Evolutionary conservation across 1,284 basidiomycete genomes (phyloP), one percentile per base, ranked within the genome.

Genomic region (Fomes fomentarius): DNA sequence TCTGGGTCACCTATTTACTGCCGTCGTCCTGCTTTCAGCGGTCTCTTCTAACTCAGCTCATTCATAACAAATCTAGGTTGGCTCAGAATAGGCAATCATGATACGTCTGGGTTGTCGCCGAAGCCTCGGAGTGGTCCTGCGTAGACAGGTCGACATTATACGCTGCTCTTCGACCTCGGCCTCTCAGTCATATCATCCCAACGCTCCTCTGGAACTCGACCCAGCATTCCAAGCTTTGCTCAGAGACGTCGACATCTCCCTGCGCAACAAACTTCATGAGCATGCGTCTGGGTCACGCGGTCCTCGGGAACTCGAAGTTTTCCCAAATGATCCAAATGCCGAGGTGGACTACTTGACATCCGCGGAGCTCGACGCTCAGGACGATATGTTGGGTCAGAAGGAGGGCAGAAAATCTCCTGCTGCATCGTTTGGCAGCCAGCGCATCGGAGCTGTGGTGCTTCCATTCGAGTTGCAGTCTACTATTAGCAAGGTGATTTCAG

Each of bases 351-450:
- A 66, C 47, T 44, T 66, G 52, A 61, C 62, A 7, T 54, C 61
- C 25, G 69, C 68, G 34, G 70, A 69, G 59, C 54, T 61, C 50
- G 61, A 48, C 22, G 43, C 50, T 22, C 55, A 69, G 19, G 68
- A 66, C 43, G 68, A 69, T 17, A 70, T 71, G 6, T 67, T 71
- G 17, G 70, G 72, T 30, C 65, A 61, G 12, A 68, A 72, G 49
- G 75, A 77, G 47, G 74, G 80, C 40, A 74, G 89, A 52, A 89
- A 90, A 65, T 93, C 91, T 21, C 91, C 93, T 46, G 92, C 93
- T 25, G 90, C 92, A 19, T 71, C 77, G 12, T 89, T 92, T 69
- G 93, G 93, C 15, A 89, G 87, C 60, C 80, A 85, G 58, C 71
- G 78, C 26, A 78, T 93, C 47, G 89, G 91, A 8, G 74, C 84